Conservation (phyloP, 148 eudicot species). For the Spergularia bocconei region DNA sequence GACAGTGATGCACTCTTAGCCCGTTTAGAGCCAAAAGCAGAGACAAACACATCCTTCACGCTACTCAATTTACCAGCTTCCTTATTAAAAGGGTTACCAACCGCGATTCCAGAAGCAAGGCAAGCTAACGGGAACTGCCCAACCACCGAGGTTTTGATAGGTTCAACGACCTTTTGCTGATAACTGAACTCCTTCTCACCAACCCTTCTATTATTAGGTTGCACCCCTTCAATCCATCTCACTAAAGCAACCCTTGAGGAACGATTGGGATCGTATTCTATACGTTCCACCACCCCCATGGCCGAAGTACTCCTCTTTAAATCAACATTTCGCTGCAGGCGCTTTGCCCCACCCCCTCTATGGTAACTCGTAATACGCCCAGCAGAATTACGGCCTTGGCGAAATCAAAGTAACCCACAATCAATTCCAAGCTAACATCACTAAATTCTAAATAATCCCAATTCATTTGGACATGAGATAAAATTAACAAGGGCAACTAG, state of each 20-base stretch:
- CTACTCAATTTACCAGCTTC: constrained; percentile 27
- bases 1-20: constrained; percentile 21
- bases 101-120: constrained; percentile 27
- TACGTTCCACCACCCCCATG: constrained; percentile 41
- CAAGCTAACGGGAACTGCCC: constrained; percentile 40
- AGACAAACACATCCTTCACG: constrained; percentile 38
- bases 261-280: constrained; percentile 38
- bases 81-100: constrained; percentile 15
- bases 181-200: constrained; percentile 22
- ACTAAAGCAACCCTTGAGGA: constrained; percentile 44
- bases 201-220: constrained; percentile 21
- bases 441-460: neutral
- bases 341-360: constrained; percentile 50
- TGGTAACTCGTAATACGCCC: constrained; percentile 46
- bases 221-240: constrained; percentile 44
- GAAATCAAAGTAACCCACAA: constrained; percentile 15
- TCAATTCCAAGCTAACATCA: constrained; percentile 5
- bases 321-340: constrained; percentile 38
- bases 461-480: too few species aligned
- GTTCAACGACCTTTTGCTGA: constrained; percentile 23
- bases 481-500: neutral
- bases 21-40: constrained; percentile 30
- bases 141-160: constrained; percentile 21
- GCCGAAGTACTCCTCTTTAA: constrained; percentile 38
- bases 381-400: constrained; percentile 36